Percentiles rank a stretch among this genome's conserved stretches.
phyloP scores from a whole-genome alignment of 768 basidiomycete genomes.

The Mycena crocata region DNA sequence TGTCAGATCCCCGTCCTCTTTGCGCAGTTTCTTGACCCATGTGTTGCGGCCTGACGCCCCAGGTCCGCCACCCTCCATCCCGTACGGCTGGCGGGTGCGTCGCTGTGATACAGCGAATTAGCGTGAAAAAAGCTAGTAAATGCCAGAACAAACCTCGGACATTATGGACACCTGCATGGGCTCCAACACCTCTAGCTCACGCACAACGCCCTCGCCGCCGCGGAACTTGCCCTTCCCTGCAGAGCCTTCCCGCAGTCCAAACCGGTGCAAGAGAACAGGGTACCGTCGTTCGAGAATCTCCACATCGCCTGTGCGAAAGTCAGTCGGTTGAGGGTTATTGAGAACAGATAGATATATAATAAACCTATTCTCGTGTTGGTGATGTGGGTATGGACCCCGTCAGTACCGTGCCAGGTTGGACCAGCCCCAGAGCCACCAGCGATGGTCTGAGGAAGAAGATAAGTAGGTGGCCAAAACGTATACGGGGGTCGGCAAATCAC shows the following conservation, averaged over 20 bases:
- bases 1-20: constrained; percentile 75
- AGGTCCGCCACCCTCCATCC: constrained; percentile 81
- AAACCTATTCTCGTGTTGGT: constrained; percentile 87
- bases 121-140: not conserved
- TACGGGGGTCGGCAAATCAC: constrained; percentile 44
- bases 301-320: constrained; percentile 65
- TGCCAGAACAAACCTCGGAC: constrained; percentile 70
- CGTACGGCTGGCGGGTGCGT: constrained; percentile 88
- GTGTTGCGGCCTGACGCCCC: constrained; percentile 83
- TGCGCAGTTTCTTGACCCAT: constrained; percentile 82
- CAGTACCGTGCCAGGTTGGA: constrained; percentile 89
- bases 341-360: not conserved
- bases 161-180: constrained; percentile 89
- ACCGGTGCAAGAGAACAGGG: constrained; percentile 89
- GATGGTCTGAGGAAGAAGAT: constrained; percentile 71
- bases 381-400: constrained; percentile 94
- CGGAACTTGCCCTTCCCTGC: constrained; percentile 78
- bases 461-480: constrained; percentile 22
- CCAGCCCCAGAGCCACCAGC: constrained; percentile 95
- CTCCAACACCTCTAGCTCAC: constrained; percentile 87
- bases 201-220: constrained; percentile 87
- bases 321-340: not conserved
- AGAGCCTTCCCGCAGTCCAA: constrained; percentile 77
- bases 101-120: constrained; percentile 57
- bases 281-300: constrained; percentile 95